These are phyloP conservation scores for Petunia axillaris DNA, from an alignment of 257 asterid species.

Conservation along the genomic window DNA sequence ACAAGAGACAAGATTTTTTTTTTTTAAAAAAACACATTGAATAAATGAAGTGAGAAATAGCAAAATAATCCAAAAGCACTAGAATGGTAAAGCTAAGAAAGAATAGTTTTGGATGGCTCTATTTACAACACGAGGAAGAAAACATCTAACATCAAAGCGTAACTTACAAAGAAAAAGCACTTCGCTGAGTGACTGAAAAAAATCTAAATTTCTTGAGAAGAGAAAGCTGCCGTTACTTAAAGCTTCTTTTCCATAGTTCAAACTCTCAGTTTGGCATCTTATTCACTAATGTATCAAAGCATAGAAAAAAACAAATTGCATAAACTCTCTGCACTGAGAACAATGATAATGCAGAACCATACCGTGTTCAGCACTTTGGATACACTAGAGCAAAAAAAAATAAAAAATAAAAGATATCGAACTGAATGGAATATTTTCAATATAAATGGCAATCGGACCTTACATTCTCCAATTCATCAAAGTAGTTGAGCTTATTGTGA, in stretches of 20 bases:
- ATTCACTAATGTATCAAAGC: slow-evolving; percentile 1
- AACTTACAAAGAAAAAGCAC: background rate
- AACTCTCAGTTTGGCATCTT: slow-evolving; percentile 7
- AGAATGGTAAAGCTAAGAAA: background rate
- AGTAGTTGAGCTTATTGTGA: slow-evolving; percentile 93
- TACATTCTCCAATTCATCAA: slow-evolving; percentile 99
- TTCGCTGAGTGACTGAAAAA: background rate
- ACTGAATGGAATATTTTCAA: slow-evolving; percentile 29
- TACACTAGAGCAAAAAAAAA: background rate
- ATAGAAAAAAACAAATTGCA: background rate
- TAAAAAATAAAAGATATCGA: background rate
- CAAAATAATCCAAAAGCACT: slow-evolving; percentile 18
- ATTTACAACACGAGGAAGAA: slow-evolving; percentile 18
- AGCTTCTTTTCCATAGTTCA: slow-evolving; percentile 11
- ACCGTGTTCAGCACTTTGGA: slow-evolving; percentile 2
- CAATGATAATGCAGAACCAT: slow-evolving; percentile 4
- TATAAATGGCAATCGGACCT: slow-evolving; percentile 52
- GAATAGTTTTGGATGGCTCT: background rate
- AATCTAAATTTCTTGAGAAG: slow-evolving; percentile 1
- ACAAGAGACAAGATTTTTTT: background rate
- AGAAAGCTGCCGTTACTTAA: slow-evolving; percentile 14
- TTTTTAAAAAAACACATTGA: background rate
- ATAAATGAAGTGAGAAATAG: background rate
- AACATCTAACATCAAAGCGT: slow-evolving; percentile 15
- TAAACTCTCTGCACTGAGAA: background rate